Evolutionary conservation across 768 basidiomycete genomes (phyloP).

Genomic region (Hemileccinum rubropunctum): DNA sequence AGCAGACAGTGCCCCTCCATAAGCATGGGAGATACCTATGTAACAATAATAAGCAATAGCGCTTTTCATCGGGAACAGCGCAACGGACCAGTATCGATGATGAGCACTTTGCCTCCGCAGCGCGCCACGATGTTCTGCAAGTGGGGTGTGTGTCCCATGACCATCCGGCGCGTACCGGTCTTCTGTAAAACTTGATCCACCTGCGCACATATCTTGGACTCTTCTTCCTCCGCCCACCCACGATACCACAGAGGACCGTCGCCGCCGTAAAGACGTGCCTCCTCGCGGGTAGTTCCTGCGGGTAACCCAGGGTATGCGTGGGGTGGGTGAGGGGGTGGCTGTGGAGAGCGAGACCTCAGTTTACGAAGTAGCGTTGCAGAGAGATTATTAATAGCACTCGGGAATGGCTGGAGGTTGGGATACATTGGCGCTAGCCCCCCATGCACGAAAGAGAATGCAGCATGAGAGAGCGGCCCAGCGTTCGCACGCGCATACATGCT

Average conservation of each 20-base stretch:
- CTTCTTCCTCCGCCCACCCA: conserved; percentile 80
- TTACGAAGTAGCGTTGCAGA: conserved; percentile 66
- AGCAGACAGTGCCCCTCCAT: conserved; percentile 90
- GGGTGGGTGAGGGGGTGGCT: conserved; percentile 78
- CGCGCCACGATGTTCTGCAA: conserved; percentile 82
- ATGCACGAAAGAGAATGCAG: conserved; percentile 90
- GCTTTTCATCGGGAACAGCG: not conserved
- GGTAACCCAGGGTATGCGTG: conserved; percentile 74
- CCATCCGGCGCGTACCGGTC: conserved; percentile 82
- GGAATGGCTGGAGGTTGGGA: conserved; percentile 74
- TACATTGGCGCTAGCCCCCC: conserved; percentile 86
- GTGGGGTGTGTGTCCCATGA: conserved; percentile 97
- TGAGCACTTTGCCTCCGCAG: conserved; percentile 89
- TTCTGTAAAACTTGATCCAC: conserved; percentile 69
- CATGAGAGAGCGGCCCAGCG: conserved; percentile 58
- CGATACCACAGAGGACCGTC: conserved; percentile 95
- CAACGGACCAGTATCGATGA: conserved; percentile 85
- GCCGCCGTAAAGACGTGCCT: conserved; percentile 65
- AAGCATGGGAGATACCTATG: conserved; percentile 89
- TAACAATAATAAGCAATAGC: conserved; percentile 7
- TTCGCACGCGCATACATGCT: conserved; percentile 32
- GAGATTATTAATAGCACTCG: conserved; percentile 76
- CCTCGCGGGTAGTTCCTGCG: conserved; percentile 56
- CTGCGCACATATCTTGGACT: conserved; percentile 63
- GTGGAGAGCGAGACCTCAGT: conserved; percentile 61